Percentiles rank a stretch among this genome's conserved stretches.
These are phyloP conservation scores for Ajuga chamaepitys DNA, from an alignment of 257 asterid genomes.

Conservation along the genomic window DNA sequence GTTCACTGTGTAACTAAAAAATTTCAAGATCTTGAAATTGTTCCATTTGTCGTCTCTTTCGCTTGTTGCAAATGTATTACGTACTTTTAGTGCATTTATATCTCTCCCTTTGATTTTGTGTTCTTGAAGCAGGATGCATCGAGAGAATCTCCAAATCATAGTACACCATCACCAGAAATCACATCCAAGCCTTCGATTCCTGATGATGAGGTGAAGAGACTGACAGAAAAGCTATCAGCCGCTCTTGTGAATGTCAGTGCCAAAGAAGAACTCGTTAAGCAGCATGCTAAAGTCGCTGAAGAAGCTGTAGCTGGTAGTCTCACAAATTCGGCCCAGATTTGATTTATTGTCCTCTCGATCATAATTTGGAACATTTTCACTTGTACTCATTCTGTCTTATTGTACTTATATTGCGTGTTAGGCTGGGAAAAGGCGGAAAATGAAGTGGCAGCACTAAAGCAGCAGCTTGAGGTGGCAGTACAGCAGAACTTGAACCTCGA, in stretches of 20 bases:
- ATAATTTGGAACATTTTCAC: too few species aligned
- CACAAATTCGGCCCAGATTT: too few species aligned
- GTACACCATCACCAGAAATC: conserved; percentile 50
- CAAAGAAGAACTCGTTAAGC: conserved; percentile 80
- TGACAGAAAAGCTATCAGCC: conserved; percentile 67
- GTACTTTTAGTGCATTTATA: not conserved
- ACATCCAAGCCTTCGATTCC: conserved; percentile 30
- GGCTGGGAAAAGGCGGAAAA: conserved; percentile 92
- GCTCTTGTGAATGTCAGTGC: conserved; percentile 76
- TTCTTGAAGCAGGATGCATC: conserved; percentile 36
- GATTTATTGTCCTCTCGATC: not conserved
- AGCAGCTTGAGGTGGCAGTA: conserved; percentile 59
- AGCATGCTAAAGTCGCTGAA: conserved; percentile 82
- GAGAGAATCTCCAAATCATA: conserved; percentile 43
- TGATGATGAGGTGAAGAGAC: conserved; percentile 47
- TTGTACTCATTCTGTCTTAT: not conserved
- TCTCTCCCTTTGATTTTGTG: not conserved
- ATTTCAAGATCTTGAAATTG: too few species aligned
- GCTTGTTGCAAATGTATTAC: too few species aligned
- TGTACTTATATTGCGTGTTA: conserved; percentile 12
- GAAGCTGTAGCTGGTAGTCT: conserved; percentile 80
- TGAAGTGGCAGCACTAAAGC: conserved; percentile 52
- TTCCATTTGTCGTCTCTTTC: not conserved
- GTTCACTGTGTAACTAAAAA: not conserved
- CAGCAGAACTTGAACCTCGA: conserved; percentile 61